Conservation (phyloP, 345 rosid species). For the Salix viminalis region DNA sequence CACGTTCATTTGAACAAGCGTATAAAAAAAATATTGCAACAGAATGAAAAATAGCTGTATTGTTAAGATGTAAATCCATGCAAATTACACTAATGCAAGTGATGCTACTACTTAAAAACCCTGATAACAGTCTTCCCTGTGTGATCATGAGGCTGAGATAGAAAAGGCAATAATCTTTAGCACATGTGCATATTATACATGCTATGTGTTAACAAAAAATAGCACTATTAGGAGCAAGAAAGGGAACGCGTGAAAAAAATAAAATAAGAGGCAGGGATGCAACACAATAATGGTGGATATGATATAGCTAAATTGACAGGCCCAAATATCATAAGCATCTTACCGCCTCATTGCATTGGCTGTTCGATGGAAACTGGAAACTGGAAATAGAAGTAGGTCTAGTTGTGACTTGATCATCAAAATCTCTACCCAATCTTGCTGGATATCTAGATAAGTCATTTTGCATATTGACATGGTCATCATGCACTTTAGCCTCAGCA, state of each 20-base stretch:
- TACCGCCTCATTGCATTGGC: conserved; percentile 29
- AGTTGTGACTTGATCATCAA: conserved; percentile 8
- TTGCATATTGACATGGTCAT: conserved; percentile 7
- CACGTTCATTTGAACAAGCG: not conserved
- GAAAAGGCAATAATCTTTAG: not conserved
- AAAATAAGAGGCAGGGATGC: not conserved
- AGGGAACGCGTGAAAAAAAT: not conserved
- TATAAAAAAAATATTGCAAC: not conserved
- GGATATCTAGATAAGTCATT: conserved; percentile 12
- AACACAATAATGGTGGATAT: not conserved
- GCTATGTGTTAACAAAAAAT: not conserved
- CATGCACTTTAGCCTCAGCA: conserved; percentile 14
- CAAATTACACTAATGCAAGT: not conserved
- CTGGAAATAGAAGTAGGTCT: conserved; percentile 18
- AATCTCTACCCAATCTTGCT: conserved; percentile 8
- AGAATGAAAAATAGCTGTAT: not conserved
- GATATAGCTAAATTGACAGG: not conserved
- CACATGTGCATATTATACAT: not conserved
- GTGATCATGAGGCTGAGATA: not conserved
- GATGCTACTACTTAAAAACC: not conserved
- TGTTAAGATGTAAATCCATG: not conserved
- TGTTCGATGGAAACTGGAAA: conserved; percentile 20
- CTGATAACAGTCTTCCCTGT: not conserved
- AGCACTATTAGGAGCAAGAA: not conserved
- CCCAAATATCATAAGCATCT: not conserved